Evolutionary conservation across 306 rosid species (phyloP).

Genomic region (Mimosa pudica): DNA sequence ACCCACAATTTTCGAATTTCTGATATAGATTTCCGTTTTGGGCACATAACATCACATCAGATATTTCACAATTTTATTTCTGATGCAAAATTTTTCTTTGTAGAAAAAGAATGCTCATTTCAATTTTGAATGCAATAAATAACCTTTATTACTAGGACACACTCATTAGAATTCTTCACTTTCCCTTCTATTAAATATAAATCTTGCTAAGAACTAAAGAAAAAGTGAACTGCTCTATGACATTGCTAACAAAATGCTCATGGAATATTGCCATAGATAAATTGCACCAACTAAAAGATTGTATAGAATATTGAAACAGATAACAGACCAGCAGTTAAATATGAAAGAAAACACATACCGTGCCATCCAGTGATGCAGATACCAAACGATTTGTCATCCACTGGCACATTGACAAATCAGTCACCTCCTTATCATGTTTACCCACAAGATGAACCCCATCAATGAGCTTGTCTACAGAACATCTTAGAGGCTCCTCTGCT

Average conservation of each 20-base stretch:
- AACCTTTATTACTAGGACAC: neutral
- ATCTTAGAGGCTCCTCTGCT: constrained; percentile 78
- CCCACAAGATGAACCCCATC: constrained; percentile 97
- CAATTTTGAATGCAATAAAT: neutral
- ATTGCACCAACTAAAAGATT: neutral
- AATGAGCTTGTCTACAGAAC: constrained; percentile 81
- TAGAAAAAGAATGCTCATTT: neutral
- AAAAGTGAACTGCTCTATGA: neutral
- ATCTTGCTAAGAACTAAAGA: neutral
- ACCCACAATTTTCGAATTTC: neutral
- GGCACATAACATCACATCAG: neutral
- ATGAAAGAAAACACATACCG: constrained; percentile 54
- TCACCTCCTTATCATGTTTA: constrained; percentile 90
- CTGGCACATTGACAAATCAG: constrained; percentile 97
- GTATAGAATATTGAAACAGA: constrained; percentile 6
- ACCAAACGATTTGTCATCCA: constrained; percentile 98
- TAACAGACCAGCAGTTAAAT: constrained; percentile 12
- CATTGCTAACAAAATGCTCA: neutral
- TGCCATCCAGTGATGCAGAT: constrained; percentile 97
- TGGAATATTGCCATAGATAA: constrained; percentile 8
- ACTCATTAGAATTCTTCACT: neutral
- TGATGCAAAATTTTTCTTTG: neutral
- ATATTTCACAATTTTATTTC: neutral
- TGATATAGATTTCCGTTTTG: neutral
- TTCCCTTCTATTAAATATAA: neutral